Evolutionary conservation across 2,329 filamentous ascomycete genomes (phyloP).

Genomic region (Fusarium sp.): DNA sequence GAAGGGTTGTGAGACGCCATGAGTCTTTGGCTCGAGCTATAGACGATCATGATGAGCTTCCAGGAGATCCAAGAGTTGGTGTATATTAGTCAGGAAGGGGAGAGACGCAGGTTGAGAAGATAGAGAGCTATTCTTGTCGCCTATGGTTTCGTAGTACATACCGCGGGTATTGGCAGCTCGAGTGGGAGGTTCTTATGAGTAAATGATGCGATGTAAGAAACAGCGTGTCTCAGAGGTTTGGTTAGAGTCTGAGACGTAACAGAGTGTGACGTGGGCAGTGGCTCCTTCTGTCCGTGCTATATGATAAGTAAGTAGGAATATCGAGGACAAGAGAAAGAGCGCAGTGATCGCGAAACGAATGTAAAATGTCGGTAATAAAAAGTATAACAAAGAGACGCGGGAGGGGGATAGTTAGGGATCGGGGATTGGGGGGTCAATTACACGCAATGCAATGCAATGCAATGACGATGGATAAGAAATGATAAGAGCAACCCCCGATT

Average conservation of each 20-base stretch:
- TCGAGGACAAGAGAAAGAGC: no score
- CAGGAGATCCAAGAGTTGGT: conserved; percentile 4
- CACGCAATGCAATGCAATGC: conserved; percentile 24
- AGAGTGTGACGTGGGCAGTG: conserved; percentile 5
- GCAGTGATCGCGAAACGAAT: conserved; percentile 20
- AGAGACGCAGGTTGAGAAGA: not conserved
- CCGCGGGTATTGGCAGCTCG: conserved; percentile 26
- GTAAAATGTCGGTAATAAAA: conserved; percentile 13
- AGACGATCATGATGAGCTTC: conserved; percentile 50
- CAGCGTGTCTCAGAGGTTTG: conserved; percentile 46
- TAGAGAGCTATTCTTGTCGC: conserved; percentile 9
- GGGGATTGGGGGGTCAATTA: not conserved
- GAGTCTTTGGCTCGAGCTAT: conserved; percentile 46
- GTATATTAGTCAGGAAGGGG: not conserved
- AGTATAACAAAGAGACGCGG: conserved; percentile 10
- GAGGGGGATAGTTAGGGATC: not conserved
- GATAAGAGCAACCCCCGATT: conserved; percentile 31
- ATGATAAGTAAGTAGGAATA: not conserved
- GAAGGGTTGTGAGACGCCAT: conserved; percentile 54
- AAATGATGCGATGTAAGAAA: conserved; percentile 45
- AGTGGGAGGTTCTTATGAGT: conserved; percentile 25
- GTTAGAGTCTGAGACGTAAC: conserved; percentile 29
- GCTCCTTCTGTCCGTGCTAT: conserved; percentile 18
- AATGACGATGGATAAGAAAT: conserved; percentile 29
- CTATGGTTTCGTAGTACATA: conserved; percentile 35